phyloP scores from a whole-genome alignment of 1,139 yeast genomes.

The Kodamaea suecica region DNA sequence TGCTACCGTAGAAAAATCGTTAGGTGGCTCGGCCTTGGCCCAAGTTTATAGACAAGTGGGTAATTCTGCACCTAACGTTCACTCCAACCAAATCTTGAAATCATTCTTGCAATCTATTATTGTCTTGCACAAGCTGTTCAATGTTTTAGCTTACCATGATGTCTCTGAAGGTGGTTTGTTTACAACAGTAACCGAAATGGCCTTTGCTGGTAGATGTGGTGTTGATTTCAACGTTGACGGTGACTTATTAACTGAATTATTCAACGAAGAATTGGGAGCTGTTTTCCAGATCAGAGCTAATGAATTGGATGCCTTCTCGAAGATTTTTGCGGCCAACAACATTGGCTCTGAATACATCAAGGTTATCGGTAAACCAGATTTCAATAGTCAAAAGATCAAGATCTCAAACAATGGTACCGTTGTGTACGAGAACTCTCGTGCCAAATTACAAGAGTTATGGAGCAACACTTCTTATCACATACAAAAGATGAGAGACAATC shows the following conservation, averaged over 20 bases:
- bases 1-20: constrained; percentile 47
- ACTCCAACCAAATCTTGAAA: constrained; percentile 60
- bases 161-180: constrained; percentile 96
- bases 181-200: constrained; percentile 88
- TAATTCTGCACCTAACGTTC: constrained; percentile 78
- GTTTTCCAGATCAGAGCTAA: constrained; percentile 77
- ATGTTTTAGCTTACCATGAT: constrained; percentile 90
- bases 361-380: constrained; percentile 64
- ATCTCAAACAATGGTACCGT: constrained; percentile 46
- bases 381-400: constrained; percentile 50
- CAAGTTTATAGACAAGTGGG: constrained; percentile 92
- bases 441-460: constrained; percentile 80
- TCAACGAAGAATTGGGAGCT: constrained; percentile 94
- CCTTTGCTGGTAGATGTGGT: constrained; percentile 93
- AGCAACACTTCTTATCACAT: constrained; percentile 83
- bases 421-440: constrained; percentile 58
- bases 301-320: constrained; percentile 53
- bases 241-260: constrained; percentile 51
- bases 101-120: constrained; percentile 67
- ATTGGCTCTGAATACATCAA: constrained; percentile 52
- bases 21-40: constrained; percentile 94
- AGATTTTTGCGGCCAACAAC: constrained; percentile 55
- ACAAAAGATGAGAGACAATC: constrained; percentile 93
- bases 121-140: constrained; percentile 62
- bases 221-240: constrained; percentile 37